Percentiles rank a stretch among this genome's conserved stretches.
Evolutionary conservation across 176 grass and related monocot genomes (phyloP).

Genomic region (Zea mays): DNA sequence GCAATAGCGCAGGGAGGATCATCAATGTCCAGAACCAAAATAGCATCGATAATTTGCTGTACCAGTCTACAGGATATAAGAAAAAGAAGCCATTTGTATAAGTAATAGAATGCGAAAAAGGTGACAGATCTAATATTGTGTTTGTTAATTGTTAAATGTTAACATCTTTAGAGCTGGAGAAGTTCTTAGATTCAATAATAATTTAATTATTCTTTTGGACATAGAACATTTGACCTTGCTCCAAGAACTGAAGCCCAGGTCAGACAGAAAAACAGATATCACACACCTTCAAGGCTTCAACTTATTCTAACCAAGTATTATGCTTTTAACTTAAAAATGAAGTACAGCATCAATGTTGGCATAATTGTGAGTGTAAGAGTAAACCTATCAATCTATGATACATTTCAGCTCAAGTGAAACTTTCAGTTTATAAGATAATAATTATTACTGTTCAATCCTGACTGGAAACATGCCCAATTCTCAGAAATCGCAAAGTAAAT

Average conservation of each 20-base stretch:
- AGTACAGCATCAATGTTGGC: not conserved
- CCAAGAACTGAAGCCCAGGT: slow-evolving; percentile 1
- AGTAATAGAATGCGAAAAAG: slow-evolving; percentile 31
- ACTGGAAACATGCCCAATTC: not conserved
- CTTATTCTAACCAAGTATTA: slow-evolving; percentile 4
- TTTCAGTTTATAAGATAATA: not conserved
- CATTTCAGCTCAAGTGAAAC: slow-evolving; percentile 1
- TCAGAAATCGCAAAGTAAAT: not conserved
- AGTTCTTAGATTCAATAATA: slow-evolving; percentile 11
- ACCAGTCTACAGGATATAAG: slow-evolving; percentile 58
- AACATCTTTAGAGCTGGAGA: not conserved
- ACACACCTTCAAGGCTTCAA: not conserved
- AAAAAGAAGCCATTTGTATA: slow-evolving; percentile 25
- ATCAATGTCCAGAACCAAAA: slow-evolving; percentile 85
- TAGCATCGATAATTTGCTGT: slow-evolving; percentile 67
- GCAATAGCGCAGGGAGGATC: slow-evolving; percentile 72
- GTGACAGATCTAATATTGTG: not conserved
- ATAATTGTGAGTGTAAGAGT: not conserved
- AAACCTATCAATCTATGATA: not conserved
- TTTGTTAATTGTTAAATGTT: not conserved
- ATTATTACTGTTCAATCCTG: not conserved
- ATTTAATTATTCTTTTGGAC: not conserved
- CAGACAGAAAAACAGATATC: not conserved
- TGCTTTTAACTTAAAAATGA: slow-evolving; percentile 13
- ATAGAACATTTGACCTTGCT: not conserved